A percentile compares a stretch with the other conserved stretches of the same genome.
These are phyloP conservation scores for Pachysolen tannophilus DNA, from an alignment of 805 yeast genomes.

Conservation along the genomic window DNA sequence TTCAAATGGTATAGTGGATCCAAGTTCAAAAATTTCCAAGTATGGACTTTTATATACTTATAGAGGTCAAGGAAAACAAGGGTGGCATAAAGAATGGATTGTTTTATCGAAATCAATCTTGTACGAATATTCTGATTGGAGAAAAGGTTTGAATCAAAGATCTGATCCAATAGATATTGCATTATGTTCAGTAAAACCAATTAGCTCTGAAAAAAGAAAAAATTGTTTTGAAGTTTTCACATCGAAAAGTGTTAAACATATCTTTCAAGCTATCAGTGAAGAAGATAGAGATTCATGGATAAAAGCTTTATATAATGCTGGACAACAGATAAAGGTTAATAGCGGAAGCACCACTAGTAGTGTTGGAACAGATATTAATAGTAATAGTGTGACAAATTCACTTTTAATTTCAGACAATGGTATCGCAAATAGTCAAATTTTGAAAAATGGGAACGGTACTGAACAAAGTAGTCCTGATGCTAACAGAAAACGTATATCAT, in stretches of 20 bases:
- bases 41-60: constrained; percentile 47
- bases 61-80: constrained; percentile 53
- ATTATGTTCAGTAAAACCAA: constrained; percentile 51
- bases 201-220: constrained; percentile 37
- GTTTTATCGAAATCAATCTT: constrained; percentile 61
- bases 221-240: constrained; percentile 72
- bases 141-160: constrained; percentile 54
- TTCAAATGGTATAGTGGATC: constrained; percentile 3
- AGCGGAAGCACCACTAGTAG: neutral
- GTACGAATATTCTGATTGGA: constrained; percentile 74
- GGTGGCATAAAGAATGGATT: constrained; percentile 91
- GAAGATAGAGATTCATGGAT: constrained; percentile 68
- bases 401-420: too few relatives aligned
- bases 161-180: constrained; percentile 65
- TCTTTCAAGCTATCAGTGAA: constrained; percentile 66
- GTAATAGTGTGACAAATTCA: too few relatives aligned
- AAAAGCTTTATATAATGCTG: constrained; percentile 49
- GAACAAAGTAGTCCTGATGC: constrained; percentile 1
- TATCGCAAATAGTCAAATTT: neutral
- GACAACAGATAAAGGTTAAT: constrained; percentile 20
- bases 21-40: constrained; percentile 11
- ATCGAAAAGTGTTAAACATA: constrained; percentile 54
- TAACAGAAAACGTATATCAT: constrained; percentile 23
- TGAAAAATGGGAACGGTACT: neutral
- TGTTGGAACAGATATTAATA: too few relatives aligned